Percentiles rank a stretch among this genome's conserved stretches.
These are phyloP conservation scores for rapeseed (Brassica napus) DNA, from an alignment of 345 rosid species.

Conservation along the genomic window DNA sequence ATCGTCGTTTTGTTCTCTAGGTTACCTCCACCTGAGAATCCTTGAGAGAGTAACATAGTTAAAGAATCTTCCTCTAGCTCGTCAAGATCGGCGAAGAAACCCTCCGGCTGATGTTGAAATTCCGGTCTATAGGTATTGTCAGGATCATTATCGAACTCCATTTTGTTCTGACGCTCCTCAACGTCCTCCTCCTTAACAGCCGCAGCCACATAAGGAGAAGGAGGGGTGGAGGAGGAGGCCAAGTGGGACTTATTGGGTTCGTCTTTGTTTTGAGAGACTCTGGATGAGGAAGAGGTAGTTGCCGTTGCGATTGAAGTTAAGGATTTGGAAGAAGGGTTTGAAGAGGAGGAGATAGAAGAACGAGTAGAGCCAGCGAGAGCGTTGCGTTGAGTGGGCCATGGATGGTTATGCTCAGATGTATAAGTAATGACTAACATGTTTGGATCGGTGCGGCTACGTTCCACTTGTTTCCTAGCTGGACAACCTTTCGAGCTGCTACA, in stretches of 20 bases:
- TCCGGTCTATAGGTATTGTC: slow-evolving; percentile 26
- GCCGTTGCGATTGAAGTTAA: neutral
- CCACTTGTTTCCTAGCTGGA: slow-evolving; percentile 96
- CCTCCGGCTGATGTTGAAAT: slow-evolving; percentile 41
- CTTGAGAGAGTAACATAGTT: slow-evolving; percentile 55
- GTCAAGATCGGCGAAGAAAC: slow-evolving; percentile 70
- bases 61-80: slow-evolving; percentile 75
- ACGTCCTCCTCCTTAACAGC: slow-evolving; percentile 54
- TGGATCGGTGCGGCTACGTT: slow-evolving; percentile 95
- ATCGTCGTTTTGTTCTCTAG: slow-evolving; percentile 17
- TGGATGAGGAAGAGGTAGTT: slow-evolving; percentile 32
- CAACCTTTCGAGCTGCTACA: slow-evolving; percentile 99
- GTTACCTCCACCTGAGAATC: slow-evolving; percentile 38
- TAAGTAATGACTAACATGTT: slow-evolving; percentile 96
- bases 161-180: slow-evolving; percentile 38
- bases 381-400: slow-evolving; percentile 88
- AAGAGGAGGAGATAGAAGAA: slow-evolving; percentile 41
- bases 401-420: slow-evolving; percentile 96
- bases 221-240: slow-evolving; percentile 31
- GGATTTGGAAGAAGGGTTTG: slow-evolving; percentile 31
- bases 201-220: slow-evolving; percentile 18
- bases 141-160: slow-evolving; percentile 21
- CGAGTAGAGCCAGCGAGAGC: slow-evolving; percentile 79
- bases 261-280: slow-evolving; percentile 29
- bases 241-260: slow-evolving; percentile 28